Percentiles rank a stretch among this genome's conserved stretches.
Evolutionary conservation across 2,329 filamentous ascomycete genomes (phyloP).

Genomic region (Fusarium aywerte): DNA sequence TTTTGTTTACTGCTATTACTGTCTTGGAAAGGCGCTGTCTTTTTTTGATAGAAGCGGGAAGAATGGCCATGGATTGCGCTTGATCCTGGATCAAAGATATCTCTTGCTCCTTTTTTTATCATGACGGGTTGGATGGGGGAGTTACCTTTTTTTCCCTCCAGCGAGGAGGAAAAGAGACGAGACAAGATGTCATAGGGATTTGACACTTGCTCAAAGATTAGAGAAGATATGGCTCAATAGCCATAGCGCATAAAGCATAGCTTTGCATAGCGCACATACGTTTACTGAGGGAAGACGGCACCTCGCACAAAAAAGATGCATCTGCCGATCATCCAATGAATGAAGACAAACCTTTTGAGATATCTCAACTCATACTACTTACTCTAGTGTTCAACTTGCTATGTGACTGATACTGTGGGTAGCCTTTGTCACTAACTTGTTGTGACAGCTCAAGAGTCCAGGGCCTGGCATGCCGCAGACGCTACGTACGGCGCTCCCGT

Average conservation of each 20-base stretch:
- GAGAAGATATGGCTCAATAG: slow-evolving; percentile 36
- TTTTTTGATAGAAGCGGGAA: slow-evolving; percentile 44
- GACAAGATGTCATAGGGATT: slow-evolving; percentile 3
- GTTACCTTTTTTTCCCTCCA: neutral
- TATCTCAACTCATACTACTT: slow-evolving; percentile 22
- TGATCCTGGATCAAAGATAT: slow-evolving; percentile 39
- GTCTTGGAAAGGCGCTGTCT: slow-evolving; percentile 35
- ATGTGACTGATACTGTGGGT: neutral
- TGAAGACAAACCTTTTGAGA: slow-evolving; percentile 29
- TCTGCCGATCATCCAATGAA: slow-evolving; percentile 40
- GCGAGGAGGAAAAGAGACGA: slow-evolving; percentile 9
- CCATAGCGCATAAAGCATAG: slow-evolving; percentile 26
- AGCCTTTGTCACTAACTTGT: neutral
- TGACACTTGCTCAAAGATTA: slow-evolving; percentile 24
- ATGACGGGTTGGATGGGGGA: slow-evolving; percentile 20
- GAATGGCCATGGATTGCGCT: slow-evolving; percentile 39
- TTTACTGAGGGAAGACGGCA: slow-evolving; percentile 38
- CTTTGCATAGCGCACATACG: slow-evolving; percentile 35
- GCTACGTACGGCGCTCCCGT: slow-evolving; percentile 19
- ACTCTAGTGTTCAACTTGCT: neutral
- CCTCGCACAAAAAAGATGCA: slow-evolving; percentile 31
- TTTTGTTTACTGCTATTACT: slow-evolving; percentile 22
- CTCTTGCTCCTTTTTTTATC: slow-evolving; percentile 28
- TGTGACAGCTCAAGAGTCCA: slow-evolving; percentile 12
- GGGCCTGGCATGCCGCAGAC: neutral